A percentile compares a stretch with the other conserved stretches of the same genome.
Conservation (phyloP, 768 basidiomycete species). For the Hypholoma sublateritium region DNA sequence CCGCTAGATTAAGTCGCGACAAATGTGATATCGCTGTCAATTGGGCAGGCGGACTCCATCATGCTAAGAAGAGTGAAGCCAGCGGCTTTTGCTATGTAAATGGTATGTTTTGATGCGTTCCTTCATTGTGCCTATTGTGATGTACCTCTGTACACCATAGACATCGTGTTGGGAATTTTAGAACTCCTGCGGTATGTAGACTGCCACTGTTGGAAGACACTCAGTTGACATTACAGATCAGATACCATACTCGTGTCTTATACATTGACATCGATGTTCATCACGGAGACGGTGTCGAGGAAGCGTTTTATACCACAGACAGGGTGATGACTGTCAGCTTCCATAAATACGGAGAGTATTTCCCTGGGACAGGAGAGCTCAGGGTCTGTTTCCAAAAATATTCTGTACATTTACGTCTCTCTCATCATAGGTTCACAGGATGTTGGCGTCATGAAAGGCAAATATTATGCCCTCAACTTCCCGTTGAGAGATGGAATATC, state of each 20-base stretch:
- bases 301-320: conserved; percentile 98
- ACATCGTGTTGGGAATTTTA: conserved; percentile 95
- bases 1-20: conserved; percentile 90
- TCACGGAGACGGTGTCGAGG: conserved; percentile 98
- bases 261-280: conserved; percentile 99
- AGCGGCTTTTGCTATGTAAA: conserved; percentile 99
- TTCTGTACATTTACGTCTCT: not conserved
- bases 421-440: conserved; percentile 54
- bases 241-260: conserved; percentile 91
- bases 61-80: conserved; percentile 98
- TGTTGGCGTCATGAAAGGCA: conserved; percentile 90
- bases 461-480: conserved; percentile 92
- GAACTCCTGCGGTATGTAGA: conserved; percentile 86
- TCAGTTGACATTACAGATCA: conserved; percentile 23
- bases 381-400: conserved; percentile 44
- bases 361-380: conserved; percentile 98
- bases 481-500: conserved; percentile 93
- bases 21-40: conserved; percentile 99
- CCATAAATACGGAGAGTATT: conserved; percentile 99
- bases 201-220: not conserved
- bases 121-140: not conserved
- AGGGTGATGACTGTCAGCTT: conserved; percentile 98
- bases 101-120: conserved; percentile 46
- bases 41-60: conserved; percentile 98
- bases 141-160: conserved; percentile 40